Evolutionary conservation across 768 basidiomycete genomes (phyloP).

Genomic region (Hygrocybe coccinea): DNA sequence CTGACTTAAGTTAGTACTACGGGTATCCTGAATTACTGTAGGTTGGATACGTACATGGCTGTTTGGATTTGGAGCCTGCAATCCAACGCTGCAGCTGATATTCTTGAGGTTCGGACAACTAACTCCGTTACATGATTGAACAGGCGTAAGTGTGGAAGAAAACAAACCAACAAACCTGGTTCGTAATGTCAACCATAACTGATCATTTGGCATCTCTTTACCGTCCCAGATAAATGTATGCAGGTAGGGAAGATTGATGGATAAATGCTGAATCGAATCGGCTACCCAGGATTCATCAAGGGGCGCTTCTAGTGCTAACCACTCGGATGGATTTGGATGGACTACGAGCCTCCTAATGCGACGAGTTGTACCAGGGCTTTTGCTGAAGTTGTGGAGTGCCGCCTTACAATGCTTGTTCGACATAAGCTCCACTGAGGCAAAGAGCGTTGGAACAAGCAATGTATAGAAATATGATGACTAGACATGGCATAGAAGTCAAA

Average conservation of each 20-base stretch:
- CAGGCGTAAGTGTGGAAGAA: too few species aligned
- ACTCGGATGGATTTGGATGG: not conserved
- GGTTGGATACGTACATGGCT: conserved; percentile 6
- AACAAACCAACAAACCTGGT: not conserved
- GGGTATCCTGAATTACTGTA: not conserved
- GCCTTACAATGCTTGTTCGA: conserved; percentile 10
- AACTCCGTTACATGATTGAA: not conserved
- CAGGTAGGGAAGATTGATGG: not conserved
- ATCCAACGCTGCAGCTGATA: not conserved
- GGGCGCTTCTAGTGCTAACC: not conserved
- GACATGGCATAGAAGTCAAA: too few species aligned
- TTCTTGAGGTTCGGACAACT: conserved; percentile 12
- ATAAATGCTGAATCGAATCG: not conserved
- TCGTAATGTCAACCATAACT: conserved; percentile 5
- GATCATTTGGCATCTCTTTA: not conserved
- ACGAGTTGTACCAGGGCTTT: not conserved
- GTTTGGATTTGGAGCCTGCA: not conserved
- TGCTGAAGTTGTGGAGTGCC: not conserved
- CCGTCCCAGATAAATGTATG: conserved; percentile 11
- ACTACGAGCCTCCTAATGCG: not conserved
- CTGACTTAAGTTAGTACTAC: not conserved
- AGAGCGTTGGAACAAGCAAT: conserved; percentile 1
- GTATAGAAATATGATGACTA: conserved; percentile 7
- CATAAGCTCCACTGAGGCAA: conserved; percentile 9
- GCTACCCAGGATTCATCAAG: not conserved